Evolutionary conservation across 495 filamentous ascomycete species (phyloP).

Genomic region (Podospora didyma): DNA sequence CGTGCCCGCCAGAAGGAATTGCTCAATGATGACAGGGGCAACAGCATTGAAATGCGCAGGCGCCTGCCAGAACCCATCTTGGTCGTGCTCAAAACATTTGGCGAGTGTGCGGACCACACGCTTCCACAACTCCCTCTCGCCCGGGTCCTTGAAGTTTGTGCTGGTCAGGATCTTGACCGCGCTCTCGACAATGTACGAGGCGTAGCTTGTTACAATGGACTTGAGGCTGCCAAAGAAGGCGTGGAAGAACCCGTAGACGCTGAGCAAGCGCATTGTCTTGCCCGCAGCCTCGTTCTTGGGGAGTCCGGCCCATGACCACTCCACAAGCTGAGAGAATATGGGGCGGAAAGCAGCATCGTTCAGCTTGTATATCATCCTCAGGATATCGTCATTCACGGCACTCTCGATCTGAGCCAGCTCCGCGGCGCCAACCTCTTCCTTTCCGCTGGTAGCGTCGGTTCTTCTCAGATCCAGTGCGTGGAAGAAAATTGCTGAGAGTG

Average conservation of each 20-base stretch:
- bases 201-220: conserved; percentile 90
- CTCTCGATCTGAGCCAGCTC: conserved; percentile 54
- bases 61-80: conserved; percentile 81
- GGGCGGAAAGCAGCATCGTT: conserved; percentile 97
- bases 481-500: conserved; percentile 67
- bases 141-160: conserved; percentile 44
- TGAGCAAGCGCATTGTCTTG: conserved; percentile 52
- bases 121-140: conserved; percentile 56
- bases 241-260: conserved; percentile 74
- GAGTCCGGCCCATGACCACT: conserved; percentile 62
- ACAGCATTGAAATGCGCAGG: conserved; percentile 77
- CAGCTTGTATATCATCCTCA: conserved; percentile 92
- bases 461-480: conserved; percentile 69
- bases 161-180: conserved; percentile 59
- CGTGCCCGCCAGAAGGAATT: conserved; percentile 56
- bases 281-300: conserved; percentile 57
- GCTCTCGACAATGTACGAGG: conserved; percentile 75
- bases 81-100: conserved; percentile 75
- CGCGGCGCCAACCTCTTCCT: conserved; percentile 9
- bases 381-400: conserved; percentile 57
- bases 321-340: conserved; percentile 74
- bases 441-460: conserved; percentile 28
- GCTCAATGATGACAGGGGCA: conserved; percentile 60
- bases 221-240: conserved; percentile 80
- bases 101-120: conserved; percentile 62